Evolutionary conservation across 129 eudicot species (phyloP), one percentile per base, ranked within the genome.

Genomic region (Dittrichia graveolens): DNA sequence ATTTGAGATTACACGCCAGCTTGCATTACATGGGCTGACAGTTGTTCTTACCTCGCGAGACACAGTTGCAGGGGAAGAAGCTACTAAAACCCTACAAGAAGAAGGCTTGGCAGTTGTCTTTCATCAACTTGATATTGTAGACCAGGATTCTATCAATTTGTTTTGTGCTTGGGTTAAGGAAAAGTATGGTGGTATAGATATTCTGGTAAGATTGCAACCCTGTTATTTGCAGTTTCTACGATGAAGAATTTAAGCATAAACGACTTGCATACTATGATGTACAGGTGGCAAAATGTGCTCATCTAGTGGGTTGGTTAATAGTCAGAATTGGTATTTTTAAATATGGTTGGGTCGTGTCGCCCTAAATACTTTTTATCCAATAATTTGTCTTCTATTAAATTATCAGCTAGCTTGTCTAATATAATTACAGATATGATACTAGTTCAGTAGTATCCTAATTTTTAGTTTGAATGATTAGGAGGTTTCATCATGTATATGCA

Each of bases 1-100:
- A 42, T 90, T 84, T 64, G 99, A 94, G 89, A 94, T 94, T 72
- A 90, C 80, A 14, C 97, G 77, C 44, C 99, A 94, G 67, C 96
- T 94, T 42, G 91, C 96, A 6, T 43, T 24, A 53, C 87, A 94
- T 61, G 99, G 97, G 42, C 19, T 94, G 84, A 90, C 91, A 7
- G 93, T 94, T 46, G 61, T 94, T 73, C 85, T 94, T 48, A 94
- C 99, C 49, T 90, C 99, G 48, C 82, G 99, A 71, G 96, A 90
- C 48, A 67, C 77, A 61, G 59, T 18, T 60, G 85, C 68, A 3
- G 99, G 99, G 44, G 87, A 87, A 69, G 91, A 84, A 79, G 89
- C 94, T 43, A 84, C 87, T 16, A 90, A 84, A 69, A 81, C 83
- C 15, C 74, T 94, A 67, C 89, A 79, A 69, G 96, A 94, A 86